Conservation (phyloP, 768 basidiomycete species). For the Leucocoprinus sp. region DNA sequence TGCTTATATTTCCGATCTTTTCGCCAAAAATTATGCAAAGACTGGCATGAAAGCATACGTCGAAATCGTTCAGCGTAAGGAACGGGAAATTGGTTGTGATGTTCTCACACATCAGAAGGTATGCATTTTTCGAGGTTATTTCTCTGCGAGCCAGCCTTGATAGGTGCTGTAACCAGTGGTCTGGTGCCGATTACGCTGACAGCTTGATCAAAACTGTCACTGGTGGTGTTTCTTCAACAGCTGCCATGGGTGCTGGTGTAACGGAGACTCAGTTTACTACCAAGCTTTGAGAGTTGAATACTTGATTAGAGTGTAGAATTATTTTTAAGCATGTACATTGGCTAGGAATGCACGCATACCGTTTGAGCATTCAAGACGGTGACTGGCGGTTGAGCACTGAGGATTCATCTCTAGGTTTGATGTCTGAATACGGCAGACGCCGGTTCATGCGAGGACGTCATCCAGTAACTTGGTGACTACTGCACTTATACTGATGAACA, state of each 20-base stretch:
- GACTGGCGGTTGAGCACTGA: not conserved
- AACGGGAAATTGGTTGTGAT: slow-evolving; percentile 90
- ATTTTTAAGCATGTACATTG: slow-evolving; percentile 6
- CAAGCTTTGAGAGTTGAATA: slow-evolving; percentile 23
- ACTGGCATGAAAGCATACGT: slow-evolving; percentile 99
- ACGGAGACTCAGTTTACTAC: slow-evolving; percentile 79
- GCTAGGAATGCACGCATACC: slow-evolving; percentile 6
- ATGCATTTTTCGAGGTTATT: slow-evolving; percentile 15
- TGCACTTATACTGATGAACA: slow-evolving; percentile 36
- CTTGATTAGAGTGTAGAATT: slow-evolving; percentile 17
- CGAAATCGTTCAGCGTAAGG: slow-evolving; percentile 85
- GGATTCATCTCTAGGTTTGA: too few species aligned
- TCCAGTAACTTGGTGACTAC: slow-evolving; percentile 14
- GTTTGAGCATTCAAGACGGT: not conserved
- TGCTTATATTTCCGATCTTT: slow-evolving; percentile 91
- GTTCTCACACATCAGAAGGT: slow-evolving; percentile 97
- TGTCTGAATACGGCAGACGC: slow-evolving; percentile 5
- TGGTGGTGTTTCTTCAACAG: slow-evolving; percentile 91
- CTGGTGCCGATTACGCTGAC: slow-evolving; percentile 90
- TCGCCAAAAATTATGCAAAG: slow-evolving; percentile 80
- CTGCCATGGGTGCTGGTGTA: slow-evolving; percentile 99
- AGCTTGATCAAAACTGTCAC: slow-evolving; percentile 92
- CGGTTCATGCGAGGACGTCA: slow-evolving; percentile 1
- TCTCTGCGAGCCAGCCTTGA: slow-evolving; percentile 7
- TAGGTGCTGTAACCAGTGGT: slow-evolving; percentile 55